Evolutionary conservation across 140 eudicot genomes (phyloP).

Genomic region (Bidens hawaiensis): DNA sequence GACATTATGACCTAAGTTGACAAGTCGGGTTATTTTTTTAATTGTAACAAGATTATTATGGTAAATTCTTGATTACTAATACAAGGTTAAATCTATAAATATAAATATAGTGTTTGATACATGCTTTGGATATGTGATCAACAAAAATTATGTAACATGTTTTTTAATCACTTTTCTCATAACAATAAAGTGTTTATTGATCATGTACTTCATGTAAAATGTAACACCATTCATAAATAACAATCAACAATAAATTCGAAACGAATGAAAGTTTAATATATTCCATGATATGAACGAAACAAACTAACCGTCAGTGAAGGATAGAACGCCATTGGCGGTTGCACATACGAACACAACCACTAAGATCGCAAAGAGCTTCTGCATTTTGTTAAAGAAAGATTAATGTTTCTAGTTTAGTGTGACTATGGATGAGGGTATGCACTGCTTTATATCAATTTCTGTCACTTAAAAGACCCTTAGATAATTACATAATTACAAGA

Average conservation of each 20-base stretch:
- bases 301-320: constrained; percentile 47
- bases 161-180: no score
- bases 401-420: constrained; percentile 35
- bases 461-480: constrained; percentile 12
- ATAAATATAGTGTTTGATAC: no score
- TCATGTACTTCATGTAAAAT: no score
- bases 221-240: background rate
- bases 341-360: constrained; percentile 45
- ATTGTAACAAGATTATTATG: no score
- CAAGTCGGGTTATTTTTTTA: no score
- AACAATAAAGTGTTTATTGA: no score
- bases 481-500: constrained; percentile 6
- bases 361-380: constrained; percentile 35
- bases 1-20: no score
- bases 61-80: no score
- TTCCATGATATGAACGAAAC: background rate
- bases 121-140: no score
- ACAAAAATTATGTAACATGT: no score
- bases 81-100: no score
- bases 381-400: constrained; percentile 27
- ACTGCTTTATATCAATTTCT: constrained; percentile 34
- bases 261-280: background rate
- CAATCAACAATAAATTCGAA: background rate
- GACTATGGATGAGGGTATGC: constrained; percentile 25
- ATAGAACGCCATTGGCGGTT: constrained; percentile 39